These are phyloP conservation scores for Fonsecaea erecta DNA, from an alignment of 2,329 filamentous ascomycete genomes.

Conservation along the genomic window DNA sequence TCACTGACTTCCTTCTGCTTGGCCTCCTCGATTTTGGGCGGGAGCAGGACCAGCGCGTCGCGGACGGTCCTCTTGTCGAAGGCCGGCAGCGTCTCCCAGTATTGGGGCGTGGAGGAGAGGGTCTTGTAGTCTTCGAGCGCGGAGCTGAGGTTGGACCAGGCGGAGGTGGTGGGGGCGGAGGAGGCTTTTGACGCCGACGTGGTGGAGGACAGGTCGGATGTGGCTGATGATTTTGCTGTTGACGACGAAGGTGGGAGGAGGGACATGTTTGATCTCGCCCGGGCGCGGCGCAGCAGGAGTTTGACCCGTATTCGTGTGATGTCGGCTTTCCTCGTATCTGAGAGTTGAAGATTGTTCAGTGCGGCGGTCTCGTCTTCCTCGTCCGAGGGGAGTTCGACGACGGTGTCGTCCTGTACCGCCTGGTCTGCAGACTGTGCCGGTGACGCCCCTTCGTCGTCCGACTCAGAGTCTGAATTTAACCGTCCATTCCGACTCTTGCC, in stretches of 20 bases:
- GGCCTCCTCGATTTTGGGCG: slow-evolving; percentile 71
- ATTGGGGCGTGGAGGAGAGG: slow-evolving; percentile 38
- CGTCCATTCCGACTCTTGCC: slow-evolving; percentile 25
- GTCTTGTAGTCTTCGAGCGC: slow-evolving; percentile 80
- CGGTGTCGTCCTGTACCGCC: slow-evolving; percentile 43
- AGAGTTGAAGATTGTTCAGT: slow-evolving; percentile 49
- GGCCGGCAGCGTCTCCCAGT: slow-evolving; percentile 61
- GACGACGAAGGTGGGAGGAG: neutral
- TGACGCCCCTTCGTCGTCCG: slow-evolving; percentile 22
- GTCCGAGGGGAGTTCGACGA: slow-evolving; percentile 57
- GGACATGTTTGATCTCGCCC: slow-evolving; percentile 70
- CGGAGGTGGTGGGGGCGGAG: slow-evolving; percentile 40
- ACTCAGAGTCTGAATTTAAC: slow-evolving; percentile 31
- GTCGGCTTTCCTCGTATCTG: slow-evolving; percentile 61
- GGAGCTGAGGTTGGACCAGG: slow-evolving; percentile 79
- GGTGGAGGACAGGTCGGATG: neutral
- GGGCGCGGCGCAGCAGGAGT: slow-evolving; percentile 77
- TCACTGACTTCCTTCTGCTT: slow-evolving; percentile 88
- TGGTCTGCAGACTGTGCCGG: neutral
- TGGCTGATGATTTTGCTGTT: neutral
- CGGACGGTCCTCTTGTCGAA: slow-evolving; percentile 72
- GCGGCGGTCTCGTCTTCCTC: slow-evolving; percentile 46
- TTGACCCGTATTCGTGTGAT: slow-evolving; percentile 80
- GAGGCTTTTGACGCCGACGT: neutral
- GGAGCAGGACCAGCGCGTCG: slow-evolving; percentile 68